Evolutionary conservation across 192 early-diverging fungal genomes (phyloP).

Genomic region (Backusella tarrabulga): DNA sequence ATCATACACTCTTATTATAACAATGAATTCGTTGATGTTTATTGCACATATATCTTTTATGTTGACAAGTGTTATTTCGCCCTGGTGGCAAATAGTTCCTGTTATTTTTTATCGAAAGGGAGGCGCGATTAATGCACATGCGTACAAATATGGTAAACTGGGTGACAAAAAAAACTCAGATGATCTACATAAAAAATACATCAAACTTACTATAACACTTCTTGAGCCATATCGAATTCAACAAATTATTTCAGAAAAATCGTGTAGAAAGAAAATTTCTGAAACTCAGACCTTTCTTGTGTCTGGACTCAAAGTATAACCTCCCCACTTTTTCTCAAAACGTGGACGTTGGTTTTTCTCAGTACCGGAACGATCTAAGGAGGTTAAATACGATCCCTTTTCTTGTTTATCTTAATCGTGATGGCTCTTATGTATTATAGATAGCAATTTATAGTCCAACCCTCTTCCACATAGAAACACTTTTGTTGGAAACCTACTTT

Average conservation of each 20-base stretch:
- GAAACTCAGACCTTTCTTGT: background rate
- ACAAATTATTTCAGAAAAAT: no score
- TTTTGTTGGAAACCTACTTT: background rate
- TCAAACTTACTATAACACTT: background rate
- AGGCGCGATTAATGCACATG: background rate
- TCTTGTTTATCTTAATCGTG: background rate
- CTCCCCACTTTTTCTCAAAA: background rate
- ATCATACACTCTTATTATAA: background rate
- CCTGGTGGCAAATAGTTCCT: background rate
- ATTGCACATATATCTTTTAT: background rate
- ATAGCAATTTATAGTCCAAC: background rate
- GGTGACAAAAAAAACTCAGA: conserved; percentile 4
- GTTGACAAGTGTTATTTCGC: background rate
- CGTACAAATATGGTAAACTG: background rate
- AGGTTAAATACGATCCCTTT: background rate
- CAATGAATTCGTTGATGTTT: background rate
- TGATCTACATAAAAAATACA: background rate
- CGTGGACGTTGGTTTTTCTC: background rate
- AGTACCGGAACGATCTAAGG: background rate
- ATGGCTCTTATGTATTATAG: background rate
- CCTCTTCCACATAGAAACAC: background rate
- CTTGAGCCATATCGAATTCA: background rate
- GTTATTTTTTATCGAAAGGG: background rate
- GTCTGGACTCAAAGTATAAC: background rate
- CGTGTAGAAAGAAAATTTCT: background rate